Base-by-base conservation (phyloP, 495 filamentous ascomycete species). In the Penicillium coffeae region DNA sequence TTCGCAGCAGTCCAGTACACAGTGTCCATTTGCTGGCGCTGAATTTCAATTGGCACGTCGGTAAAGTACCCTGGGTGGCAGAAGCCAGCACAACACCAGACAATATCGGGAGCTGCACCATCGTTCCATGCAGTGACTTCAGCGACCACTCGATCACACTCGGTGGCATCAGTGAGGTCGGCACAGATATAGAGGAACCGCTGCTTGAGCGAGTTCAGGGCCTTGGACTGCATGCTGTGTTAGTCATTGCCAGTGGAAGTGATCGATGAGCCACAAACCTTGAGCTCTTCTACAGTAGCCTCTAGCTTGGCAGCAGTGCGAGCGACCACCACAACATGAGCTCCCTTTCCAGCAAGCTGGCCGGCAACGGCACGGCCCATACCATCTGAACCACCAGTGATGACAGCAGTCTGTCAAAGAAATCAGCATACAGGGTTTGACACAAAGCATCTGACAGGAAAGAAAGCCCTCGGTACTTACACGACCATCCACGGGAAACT, bases 341-440 rank as follows among this genome's bases (percentile, higher is more conserved):
- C 94, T 51, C 93, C 93, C 73, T 89, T 93, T 45, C 71, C 66
- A 3, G 93, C 79, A 15, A 97, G 78, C 46, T 88, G 77, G 16
- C 78, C 73, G 3, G 83, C 91, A 14, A 85, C 79, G 38, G 77
- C 80, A 58, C 77, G 80, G 52, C 93, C 93, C 87, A 96, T 88
- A 41, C 93, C 93, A 62, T 95, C 87, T 1, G 94, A 97, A 44
- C 83, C 92, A 33, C 93, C 93, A 10, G 93, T 98, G 45, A 98
- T 74, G 18, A 97, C 69, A 48, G 93, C 78, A 4, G 88, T 93
- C 89, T 92, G 38, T 16, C 52, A 8, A 27, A 34, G 21, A n/a
- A 40, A 35, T 54, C 25, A 66, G 64, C 40, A 30, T 3, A 21
- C n/a, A n/a, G n/a, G n/a, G n/a, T n/a, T n/a, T 40, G 38, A 40